These are phyloP conservation scores for Trichocladium uniseriatum DNA, from an alignment of 495 filamentous ascomycete species.

Conservation along the genomic window DNA sequence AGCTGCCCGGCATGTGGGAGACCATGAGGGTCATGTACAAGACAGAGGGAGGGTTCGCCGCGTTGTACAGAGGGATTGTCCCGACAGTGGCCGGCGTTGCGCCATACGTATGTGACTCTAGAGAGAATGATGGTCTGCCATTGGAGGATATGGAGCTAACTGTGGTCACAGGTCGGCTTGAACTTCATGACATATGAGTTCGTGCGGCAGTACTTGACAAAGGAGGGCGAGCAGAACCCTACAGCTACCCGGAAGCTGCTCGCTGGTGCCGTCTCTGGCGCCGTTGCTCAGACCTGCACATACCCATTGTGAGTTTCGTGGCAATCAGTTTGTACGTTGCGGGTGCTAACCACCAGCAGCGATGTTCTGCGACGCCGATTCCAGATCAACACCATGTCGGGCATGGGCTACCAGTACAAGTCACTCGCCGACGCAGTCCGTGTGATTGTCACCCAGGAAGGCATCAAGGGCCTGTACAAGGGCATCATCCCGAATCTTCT, in stretches of 20 bases:
- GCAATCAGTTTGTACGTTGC: too few relatives aligned
- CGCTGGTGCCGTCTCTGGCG: conserved; percentile 89
- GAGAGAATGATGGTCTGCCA: background rate
- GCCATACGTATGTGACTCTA: conserved; percentile 63
- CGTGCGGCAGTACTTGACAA: conserved; percentile 73
- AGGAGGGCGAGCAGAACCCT: conserved; percentile 81
- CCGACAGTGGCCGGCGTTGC: conserved; percentile 94
- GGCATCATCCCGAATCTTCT: conserved; percentile 88
- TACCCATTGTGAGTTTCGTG: conserved; percentile 78
- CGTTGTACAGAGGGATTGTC: conserved; percentile 84
- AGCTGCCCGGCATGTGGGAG: conserved; percentile 87
- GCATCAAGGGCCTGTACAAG: conserved; percentile 68
- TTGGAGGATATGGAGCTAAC: conserved; percentile 15
- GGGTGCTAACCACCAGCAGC: conserved; percentile 36
- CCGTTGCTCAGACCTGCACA: conserved; percentile 92
- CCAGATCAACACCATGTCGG: conserved; percentile 98
- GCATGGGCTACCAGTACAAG: conserved; percentile 95
- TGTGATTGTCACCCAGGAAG: conserved; percentile 71
- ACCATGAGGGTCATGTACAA: conserved; percentile 80
- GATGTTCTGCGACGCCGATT: conserved; percentile 93
- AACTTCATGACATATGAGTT: conserved; percentile 98
- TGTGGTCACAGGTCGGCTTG: conserved; percentile 60
- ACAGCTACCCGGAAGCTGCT: conserved; percentile 67
- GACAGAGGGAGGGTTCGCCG: conserved; percentile 73
- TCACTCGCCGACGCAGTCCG: conserved; percentile 74